Percentiles rank a stretch among this genome's conserved stretches.
phyloP scores from a whole-genome alignment of 805 yeast genomes.

The Cyberlindnera mycetangii region DNA sequence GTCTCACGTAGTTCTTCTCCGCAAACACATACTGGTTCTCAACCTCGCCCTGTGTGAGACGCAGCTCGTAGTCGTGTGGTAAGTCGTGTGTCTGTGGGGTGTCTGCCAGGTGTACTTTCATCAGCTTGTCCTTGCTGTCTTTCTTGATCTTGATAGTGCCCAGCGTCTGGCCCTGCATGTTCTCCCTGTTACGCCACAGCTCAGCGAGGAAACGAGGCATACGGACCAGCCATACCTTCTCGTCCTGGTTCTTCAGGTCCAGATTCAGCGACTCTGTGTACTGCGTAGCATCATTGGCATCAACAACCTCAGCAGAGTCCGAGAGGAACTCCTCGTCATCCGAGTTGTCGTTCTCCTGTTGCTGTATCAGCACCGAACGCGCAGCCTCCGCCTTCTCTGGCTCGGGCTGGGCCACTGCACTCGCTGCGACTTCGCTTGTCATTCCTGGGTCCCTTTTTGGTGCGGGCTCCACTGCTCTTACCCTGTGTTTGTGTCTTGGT shows the following conservation, averaged over 20 bases:
- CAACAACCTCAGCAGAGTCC: constrained; percentile 42
- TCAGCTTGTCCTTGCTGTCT: constrained; percentile 30
- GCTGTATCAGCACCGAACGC: constrained; percentile 21
- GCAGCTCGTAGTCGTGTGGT: constrained; percentile 83
- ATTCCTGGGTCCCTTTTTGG: too few relatives aligned
- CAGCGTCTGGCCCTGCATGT: constrained; percentile 67
- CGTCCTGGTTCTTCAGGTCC: constrained; percentile 56
- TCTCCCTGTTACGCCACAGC: constrained; percentile 65
- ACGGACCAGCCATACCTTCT: constrained; percentile 89
- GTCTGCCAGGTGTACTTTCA: constrained; percentile 56
- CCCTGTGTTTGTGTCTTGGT: too few relatives aligned
- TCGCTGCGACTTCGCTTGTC: constrained; percentile 5
- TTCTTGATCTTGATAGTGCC: constrained; percentile 63
- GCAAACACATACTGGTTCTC: constrained; percentile 84
- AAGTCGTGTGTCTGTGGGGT: constrained; percentile 48
- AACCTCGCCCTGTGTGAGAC: constrained; percentile 74
- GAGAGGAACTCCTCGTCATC: constrained; percentile 41
- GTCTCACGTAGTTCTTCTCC: constrained; percentile 60
- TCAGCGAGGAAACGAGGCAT: constrained; percentile 85
- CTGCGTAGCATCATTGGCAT: constrained; percentile 41
- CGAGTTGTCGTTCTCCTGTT: constrained; percentile 29
- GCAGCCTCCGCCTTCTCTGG: constrained; percentile 1
- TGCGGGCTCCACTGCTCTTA: too few relatives aligned
- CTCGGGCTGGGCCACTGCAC: neutral
- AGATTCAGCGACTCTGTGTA: constrained; percentile 72